Base-by-base conservation (phyloP, 2,329 filamentous ascomycete species). In the Xylaria sp. region DNA sequence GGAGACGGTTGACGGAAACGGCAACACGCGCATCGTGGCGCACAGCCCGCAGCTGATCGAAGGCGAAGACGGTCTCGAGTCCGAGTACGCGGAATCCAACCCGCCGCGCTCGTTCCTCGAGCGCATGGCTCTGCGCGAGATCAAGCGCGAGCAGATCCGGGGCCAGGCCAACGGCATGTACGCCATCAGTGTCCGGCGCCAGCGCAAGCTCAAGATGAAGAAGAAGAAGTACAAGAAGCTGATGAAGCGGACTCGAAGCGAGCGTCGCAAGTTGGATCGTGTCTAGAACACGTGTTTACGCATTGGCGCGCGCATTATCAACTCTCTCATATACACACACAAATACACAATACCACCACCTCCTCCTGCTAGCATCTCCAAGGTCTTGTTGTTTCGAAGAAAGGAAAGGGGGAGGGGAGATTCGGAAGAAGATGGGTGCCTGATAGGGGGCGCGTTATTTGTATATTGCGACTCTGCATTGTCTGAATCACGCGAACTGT, bases 151-250 rank as follows among this genome's bases (percentile, higher is more conserved):
- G 64, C 80, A 84, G 58, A 76, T 78, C 55, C 77, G 80, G 63
- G 76, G 76, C 57, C 77, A 77, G 65, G 75, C 66, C 69, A 74
- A 73, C 57, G 71, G 74, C 61, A 92, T 96, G 88, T 78, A 87
- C 62, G 84, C 91, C 65, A 91, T 99, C 73, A 96, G 91, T 72
- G 93, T 97, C 68, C 92, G 88, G 81, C 84, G 94, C 75, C 91
- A 96, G 77, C 83, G 92, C 72, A 95, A 94, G 79, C 79, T 97
- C 72, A 96, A 92, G 85, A 99, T 99, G 92, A 99, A 99, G 90
- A 99, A 97, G 85, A 93, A 97, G 84, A 99, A 99, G 87, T 96
- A 96, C 78, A 97, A 97, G 92, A 99, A 99, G 85, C 81, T 97
- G 68, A 92, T 96, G 90, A 90, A 89, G 82, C 84, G 86, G 76